Percentiles rank a stretch among this genome's conserved stretches.
Conservation (phyloP, 805 yeast species). For the Candida dajiaensis region DNA sequence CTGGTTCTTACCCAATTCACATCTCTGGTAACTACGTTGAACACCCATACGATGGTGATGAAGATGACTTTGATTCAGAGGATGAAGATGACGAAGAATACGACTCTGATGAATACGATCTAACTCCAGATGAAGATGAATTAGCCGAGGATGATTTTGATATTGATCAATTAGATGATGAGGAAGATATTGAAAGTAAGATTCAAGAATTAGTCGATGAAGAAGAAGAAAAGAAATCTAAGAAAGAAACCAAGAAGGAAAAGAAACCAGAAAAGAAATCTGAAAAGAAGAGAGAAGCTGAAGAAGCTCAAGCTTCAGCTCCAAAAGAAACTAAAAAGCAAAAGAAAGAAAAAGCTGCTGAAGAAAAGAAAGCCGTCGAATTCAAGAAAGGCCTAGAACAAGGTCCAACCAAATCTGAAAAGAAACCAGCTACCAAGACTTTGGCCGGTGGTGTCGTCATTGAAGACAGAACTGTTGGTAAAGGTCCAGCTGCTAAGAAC, state of each 20-base stretch:
- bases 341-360: constrained; percentile 19
- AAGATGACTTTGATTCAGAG: constrained; percentile 36
- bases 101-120: constrained; percentile 47
- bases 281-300: constrained; percentile 35
- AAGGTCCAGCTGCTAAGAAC: constrained; percentile 81
- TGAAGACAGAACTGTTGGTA: constrained; percentile 89
- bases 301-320: constrained; percentile 26
- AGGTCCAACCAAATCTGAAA: constrained; percentile 63
- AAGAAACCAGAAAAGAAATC: constrained; percentile 24
- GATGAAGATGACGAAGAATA: constrained; percentile 41
- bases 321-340: constrained; percentile 26
- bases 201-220: constrained; percentile 70
- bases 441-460: constrained; percentile 88
- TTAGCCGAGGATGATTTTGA: constrained; percentile 36
- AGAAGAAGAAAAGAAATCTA: constrained; percentile 35
- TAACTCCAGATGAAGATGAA: constrained; percentile 77
- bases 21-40: constrained; percentile 93
- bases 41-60: constrained; percentile 83
- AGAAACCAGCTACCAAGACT: constrained; percentile 67
- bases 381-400: constrained; percentile 89
- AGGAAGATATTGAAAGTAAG: constrained; percentile 63
- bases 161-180: constrained; percentile 45
- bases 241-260: constrained; percentile 23
- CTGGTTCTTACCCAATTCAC: constrained; percentile 93
- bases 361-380: constrained; percentile 60